Conservation (phyloP, 768 basidiomycete genomes). For the Lactarius vividus region DNA sequence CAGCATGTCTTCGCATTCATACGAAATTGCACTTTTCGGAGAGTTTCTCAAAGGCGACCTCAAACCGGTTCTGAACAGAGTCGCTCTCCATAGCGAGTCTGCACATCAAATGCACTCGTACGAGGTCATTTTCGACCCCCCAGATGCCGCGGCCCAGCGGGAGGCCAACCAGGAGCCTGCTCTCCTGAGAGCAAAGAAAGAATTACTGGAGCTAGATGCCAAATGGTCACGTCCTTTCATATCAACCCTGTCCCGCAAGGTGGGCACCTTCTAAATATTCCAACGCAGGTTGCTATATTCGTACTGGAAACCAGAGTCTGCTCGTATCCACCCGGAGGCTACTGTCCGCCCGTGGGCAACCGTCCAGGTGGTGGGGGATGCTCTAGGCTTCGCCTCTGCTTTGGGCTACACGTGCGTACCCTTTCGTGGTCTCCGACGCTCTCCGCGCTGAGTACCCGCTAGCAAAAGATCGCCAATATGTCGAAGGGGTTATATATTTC, state of each 20-base stretch:
- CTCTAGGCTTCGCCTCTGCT: slow-evolving; percentile 74
- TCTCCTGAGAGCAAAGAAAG: slow-evolving; percentile 70
- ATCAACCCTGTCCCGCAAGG: neutral
- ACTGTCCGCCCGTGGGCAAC: slow-evolving; percentile 86
- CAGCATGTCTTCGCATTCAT: slow-evolving; percentile 47
- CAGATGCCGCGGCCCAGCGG: slow-evolving; percentile 61
- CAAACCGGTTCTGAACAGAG: slow-evolving; percentile 71
- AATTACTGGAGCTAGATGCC: slow-evolving; percentile 57
- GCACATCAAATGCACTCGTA: slow-evolving; percentile 69
- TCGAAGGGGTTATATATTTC: slow-evolving; percentile 77
- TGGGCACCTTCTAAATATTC: neutral
- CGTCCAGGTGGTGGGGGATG: slow-evolving; percentile 75
- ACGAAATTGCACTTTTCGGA: slow-evolving; percentile 80
- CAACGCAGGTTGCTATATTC: slow-evolving; percentile 67
- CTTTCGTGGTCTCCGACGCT: slow-evolving; percentile 10
- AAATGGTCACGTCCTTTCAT: slow-evolving; percentile 52
- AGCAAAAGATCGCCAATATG: slow-evolving; percentile 75
- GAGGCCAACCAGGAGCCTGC: slow-evolving; percentile 65
- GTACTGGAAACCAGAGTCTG: slow-evolving; percentile 81
- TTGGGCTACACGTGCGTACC: slow-evolving; percentile 66
- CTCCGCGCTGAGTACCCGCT: slow-evolving; percentile 4
- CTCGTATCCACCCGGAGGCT: slow-evolving; percentile 78
- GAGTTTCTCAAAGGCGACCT: slow-evolving; percentile 79
- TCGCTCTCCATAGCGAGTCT: slow-evolving; percentile 79
- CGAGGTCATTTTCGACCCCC: slow-evolving; percentile 80